Percentiles rank a stretch among this genome's conserved stretches.
Conservation (phyloP, 2,329 filamentous ascomycete genomes). For the Capronia americana region DNA sequence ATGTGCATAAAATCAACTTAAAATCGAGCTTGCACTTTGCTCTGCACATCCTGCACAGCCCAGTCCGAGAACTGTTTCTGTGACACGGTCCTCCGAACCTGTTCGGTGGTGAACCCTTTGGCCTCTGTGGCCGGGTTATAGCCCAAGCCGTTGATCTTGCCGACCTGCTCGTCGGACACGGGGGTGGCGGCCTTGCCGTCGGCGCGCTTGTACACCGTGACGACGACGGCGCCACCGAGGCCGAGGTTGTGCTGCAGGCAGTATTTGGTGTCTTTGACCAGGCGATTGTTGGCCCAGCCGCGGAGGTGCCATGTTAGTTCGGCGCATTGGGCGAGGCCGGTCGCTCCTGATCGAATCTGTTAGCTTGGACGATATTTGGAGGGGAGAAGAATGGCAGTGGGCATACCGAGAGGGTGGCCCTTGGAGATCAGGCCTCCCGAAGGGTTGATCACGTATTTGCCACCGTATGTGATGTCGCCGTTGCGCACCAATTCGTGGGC, state of each 20-base stretch:
- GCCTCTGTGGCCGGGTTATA: slow-evolving; percentile 94
- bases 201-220: slow-evolving; percentile 84
- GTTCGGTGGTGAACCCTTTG: slow-evolving; percentile 81
- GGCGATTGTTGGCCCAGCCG: slow-evolving; percentile 92
- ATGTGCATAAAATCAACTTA: slow-evolving; percentile 35
- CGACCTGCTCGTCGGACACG: slow-evolving; percentile 69
- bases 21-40: slow-evolving; percentile 76
- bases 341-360: slow-evolving; percentile 59
- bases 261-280: slow-evolving; percentile 69
- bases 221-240: slow-evolving; percentile 86
- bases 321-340: slow-evolving; percentile 92
- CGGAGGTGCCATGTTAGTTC: slow-evolving; percentile 95
- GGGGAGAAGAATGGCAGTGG: not conserved
- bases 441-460: slow-evolving; percentile 83
- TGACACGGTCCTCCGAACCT: slow-evolving; percentile 72
- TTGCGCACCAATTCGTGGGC: slow-evolving; percentile 87
- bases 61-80: slow-evolving; percentile 73
- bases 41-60: slow-evolving; percentile 76
- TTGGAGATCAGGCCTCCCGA: slow-evolving; percentile 95
- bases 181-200: slow-evolving; percentile 71
- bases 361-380: slow-evolving; percentile 4
- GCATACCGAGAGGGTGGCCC: slow-evolving; percentile 81
- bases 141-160: slow-evolving; percentile 70
- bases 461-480: slow-evolving; percentile 91
- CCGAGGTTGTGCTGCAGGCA: slow-evolving; percentile 93